Conservation (phyloP, 2,329 filamentous ascomycete genomes). For the Fusarium pilosicola region DNA sequence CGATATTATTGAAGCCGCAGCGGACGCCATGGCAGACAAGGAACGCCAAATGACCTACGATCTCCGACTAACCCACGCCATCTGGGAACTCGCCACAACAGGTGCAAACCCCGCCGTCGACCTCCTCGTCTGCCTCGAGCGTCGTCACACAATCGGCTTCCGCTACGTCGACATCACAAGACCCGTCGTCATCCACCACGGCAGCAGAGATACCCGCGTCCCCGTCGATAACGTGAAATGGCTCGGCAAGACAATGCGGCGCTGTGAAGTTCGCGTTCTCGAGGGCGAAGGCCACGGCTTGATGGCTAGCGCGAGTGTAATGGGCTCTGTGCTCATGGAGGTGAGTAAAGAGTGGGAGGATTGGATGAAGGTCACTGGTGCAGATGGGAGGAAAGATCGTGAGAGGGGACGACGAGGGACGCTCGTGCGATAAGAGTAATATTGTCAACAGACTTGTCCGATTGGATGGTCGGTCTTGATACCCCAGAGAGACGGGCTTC, state of each 20-base stretch:
- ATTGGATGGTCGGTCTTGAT: conserved; percentile 21
- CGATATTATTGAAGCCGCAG: conserved; percentile 60
- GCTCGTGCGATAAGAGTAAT: conserved; percentile 25
- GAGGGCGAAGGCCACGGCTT: conserved; percentile 93
- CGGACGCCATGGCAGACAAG: conserved; percentile 72
- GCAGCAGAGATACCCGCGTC: conserved; percentile 87
- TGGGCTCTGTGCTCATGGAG: conserved; percentile 94
- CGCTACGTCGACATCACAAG: conserved; percentile 95
- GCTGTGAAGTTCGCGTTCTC: conserved; percentile 90
- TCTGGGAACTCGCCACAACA: conserved; percentile 92
- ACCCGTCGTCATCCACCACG: conserved; percentile 93
- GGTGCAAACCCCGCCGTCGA: conserved; percentile 95
- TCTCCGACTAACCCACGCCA: conserved; percentile 85
- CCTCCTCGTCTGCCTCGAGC: conserved; percentile 89
- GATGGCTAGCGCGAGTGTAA: conserved; percentile 93
- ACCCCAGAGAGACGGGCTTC: conserved; percentile 21
- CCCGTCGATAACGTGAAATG: conserved; percentile 95
- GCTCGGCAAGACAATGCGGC: conserved; percentile 92
- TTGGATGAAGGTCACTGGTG: conserved; percentile 73
- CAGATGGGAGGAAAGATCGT: conserved; percentile 49
- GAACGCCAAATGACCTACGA: conserved; percentile 83
- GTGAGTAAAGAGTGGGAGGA: conserved; percentile 95
- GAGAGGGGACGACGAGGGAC: conserved; percentile 46
- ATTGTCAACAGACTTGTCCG: neutral
- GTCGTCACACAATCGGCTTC: conserved; percentile 91